Evolutionary conservation across 805 yeast species (phyloP).

Genomic region (Zygoascus bituminiphila): DNA sequence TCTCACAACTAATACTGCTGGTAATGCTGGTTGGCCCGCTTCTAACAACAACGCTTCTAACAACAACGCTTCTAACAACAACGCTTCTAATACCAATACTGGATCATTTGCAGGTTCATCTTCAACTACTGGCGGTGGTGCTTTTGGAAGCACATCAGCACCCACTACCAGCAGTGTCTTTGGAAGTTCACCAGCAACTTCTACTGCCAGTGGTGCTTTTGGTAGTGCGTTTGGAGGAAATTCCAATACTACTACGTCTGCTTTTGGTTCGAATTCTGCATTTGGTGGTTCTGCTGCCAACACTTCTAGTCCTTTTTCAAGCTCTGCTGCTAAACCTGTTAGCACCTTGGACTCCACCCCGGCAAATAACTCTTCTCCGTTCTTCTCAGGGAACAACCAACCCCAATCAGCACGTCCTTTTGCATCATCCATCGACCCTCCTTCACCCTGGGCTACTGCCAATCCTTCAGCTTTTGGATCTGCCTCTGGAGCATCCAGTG

Average conservation of each 20-base stretch:
- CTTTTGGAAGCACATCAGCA: too few species aligned
- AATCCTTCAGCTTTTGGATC: not conserved
- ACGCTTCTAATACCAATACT: too few species aligned
- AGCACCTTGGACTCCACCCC: not conserved
- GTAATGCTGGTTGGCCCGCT: not conserved
- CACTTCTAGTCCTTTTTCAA: not conserved
- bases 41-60: not conserved
- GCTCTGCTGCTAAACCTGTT: not conserved
- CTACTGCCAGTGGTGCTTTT: not conserved
- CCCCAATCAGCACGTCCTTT: too few species aligned
- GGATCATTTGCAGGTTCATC: too few species aligned
- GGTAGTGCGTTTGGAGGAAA: slow-evolving; percentile 2
- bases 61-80: not conserved
- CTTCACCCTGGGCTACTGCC: not conserved
- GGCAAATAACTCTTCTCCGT: too few species aligned
- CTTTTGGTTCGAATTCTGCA: not conserved
- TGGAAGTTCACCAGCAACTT: not conserved
- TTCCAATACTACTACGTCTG: not conserved
- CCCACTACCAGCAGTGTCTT: not conserved
- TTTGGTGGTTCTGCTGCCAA: not conserved
- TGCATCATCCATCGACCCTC: not conserved
- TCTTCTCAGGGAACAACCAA: too few species aligned
- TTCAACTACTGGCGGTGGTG: too few species aligned
- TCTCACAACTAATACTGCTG: not conserved
- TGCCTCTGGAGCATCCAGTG: slow-evolving; percentile 17